Evolutionary conservation across 2,329 filamentous ascomycete genomes (phyloP).

Genomic region (Bipolaris victoriae): DNA sequence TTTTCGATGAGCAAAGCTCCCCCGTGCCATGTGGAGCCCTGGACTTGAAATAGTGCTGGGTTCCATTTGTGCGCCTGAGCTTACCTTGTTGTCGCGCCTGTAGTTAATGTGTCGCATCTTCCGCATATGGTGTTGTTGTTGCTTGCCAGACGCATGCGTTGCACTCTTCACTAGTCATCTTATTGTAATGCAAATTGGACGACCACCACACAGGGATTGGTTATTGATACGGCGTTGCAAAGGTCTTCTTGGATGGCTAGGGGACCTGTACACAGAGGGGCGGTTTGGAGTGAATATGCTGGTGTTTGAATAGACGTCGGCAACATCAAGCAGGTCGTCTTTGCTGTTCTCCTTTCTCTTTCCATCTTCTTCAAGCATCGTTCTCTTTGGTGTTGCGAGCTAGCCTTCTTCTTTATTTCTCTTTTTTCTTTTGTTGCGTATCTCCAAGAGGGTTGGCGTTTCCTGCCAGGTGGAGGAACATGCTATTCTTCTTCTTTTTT

Average conservation of each 20-base stretch:
- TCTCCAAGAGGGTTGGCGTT: slow-evolving; percentile 24
- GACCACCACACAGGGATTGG: slow-evolving; percentile 41
- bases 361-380: slow-evolving; percentile 10
- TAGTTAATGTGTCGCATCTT: slow-evolving; percentile 38
- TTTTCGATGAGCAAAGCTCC: slow-evolving; percentile 20
- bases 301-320: slow-evolving; percentile 29
- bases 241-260: slow-evolving; percentile 32
- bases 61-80: slow-evolving; percentile 20
- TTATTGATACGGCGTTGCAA: slow-evolving; percentile 44
- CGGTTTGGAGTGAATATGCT: slow-evolving; percentile 42
- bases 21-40: slow-evolving; percentile 18
- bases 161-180: slow-evolving; percentile 24
- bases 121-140: slow-evolving; percentile 21
- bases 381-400: slow-evolving; percentile 19
- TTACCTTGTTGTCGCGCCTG: slow-evolving; percentile 19
- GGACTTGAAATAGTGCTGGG: slow-evolving; percentile 33
- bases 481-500: slow-evolving; percentile 19
- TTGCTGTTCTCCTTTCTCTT: slow-evolving; percentile 15
- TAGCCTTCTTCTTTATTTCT: slow-evolving; percentile 12
- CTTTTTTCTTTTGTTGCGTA: slow-evolving; percentile 17
- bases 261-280: slow-evolving; percentile 32
- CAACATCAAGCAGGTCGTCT: slow-evolving; percentile 24
- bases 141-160: slow-evolving; percentile 20
- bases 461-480: slow-evolving; percentile 22
- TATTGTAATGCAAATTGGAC: slow-evolving; percentile 47